Conservation (phyloP, 2,329 filamentous ascomycete genomes). For the Mycocentrospora acerina region DNA sequence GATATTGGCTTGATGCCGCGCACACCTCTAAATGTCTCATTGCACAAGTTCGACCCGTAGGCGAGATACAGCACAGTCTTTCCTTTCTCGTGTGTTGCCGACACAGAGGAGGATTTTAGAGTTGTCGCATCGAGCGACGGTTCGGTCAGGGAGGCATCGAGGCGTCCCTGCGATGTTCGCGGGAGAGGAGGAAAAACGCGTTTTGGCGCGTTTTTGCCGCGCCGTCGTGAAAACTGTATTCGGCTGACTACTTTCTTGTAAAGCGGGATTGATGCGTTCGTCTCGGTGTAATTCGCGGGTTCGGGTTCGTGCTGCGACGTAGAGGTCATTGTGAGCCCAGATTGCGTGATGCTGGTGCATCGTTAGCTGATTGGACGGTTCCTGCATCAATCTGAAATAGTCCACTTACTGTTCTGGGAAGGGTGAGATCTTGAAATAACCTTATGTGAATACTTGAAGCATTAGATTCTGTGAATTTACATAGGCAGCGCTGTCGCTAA, state of each 20-base stretch:
- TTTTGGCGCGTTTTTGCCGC: conserved; percentile 4
- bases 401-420: conserved; percentile 4
- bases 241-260: conserved; percentile 11
- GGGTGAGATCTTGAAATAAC: conserved; percentile 3
- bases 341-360: conserved; percentile 31
- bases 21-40: conserved; percentile 74
- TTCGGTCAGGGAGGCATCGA: conserved; percentile 36
- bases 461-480: too few species aligned
- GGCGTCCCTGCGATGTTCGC: conserved; percentile 28
- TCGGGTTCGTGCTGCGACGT: conserved; percentile 9
- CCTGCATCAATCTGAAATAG: not conserved
- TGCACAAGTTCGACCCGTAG: conserved; percentile 87
- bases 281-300: conserved; percentile 4
- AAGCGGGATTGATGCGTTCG: conserved; percentile 7
- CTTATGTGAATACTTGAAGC: too few species aligned
- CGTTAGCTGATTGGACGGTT: not conserved
- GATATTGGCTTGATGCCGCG: conserved; percentile 82
- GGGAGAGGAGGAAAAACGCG: conserved; percentile 21
- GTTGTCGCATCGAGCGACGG: conserved; percentile 19
- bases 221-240: conserved; percentile 10
- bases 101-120: conserved; percentile 15
- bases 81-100: conserved; percentile 27
- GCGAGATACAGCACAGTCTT: conserved; percentile 54
- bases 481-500: too few species aligned
- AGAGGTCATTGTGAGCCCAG: conserved; percentile 21